A percentile compares a stretch with the other conserved stretches of the same genome.
Evolutionary conservation across 2,329 filamentous ascomycete species (phyloP).

Genomic region (Aphanocladium album): DNA sequence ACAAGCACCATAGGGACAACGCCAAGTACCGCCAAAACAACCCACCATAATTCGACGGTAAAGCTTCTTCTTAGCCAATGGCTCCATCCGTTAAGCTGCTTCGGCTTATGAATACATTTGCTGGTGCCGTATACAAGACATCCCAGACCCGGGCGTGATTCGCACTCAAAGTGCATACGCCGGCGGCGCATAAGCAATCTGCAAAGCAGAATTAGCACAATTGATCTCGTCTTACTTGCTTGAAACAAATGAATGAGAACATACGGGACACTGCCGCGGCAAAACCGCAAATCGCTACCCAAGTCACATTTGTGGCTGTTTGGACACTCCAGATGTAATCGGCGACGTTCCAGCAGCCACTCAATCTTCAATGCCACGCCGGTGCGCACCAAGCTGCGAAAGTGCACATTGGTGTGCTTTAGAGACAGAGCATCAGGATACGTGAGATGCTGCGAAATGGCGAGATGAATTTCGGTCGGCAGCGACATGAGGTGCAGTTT

Average conservation of each 20-base stretch:
- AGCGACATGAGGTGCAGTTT: conserved; percentile 38
- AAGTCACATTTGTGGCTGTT: conserved; percentile 53
- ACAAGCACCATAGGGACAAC: conserved; percentile 36
- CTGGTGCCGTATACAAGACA: conserved; percentile 50
- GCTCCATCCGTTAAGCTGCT: conserved; percentile 38
- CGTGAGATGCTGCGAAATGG: conserved; percentile 54
- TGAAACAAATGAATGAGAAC: conserved; percentile 18
- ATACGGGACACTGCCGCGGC: conserved; percentile 54
- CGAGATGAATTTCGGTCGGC: conserved; percentile 62
- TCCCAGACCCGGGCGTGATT: conserved; percentile 50
- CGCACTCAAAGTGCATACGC: conserved; percentile 57
- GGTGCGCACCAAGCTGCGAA: conserved; percentile 61
- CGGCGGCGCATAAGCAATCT: conserved; percentile 55
- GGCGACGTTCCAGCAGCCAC: conserved; percentile 62
- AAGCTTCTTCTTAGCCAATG: conserved; percentile 40
- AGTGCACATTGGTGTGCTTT: conserved; percentile 60
- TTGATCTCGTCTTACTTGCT: not conserved
- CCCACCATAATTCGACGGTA: conserved; percentile 46
- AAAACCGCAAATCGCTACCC: conserved; percentile 55
- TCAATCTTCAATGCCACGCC: conserved; percentile 61
- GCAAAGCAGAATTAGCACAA: not conserved
- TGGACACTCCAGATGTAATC: conserved; percentile 60
- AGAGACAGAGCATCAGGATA: conserved; percentile 68
- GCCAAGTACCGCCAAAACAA: conserved; percentile 31
- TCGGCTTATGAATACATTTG: conserved; percentile 39